These are phyloP conservation scores for Camelina sativa DNA, from an alignment of 345 rosid species.

Conservation along the genomic window DNA sequence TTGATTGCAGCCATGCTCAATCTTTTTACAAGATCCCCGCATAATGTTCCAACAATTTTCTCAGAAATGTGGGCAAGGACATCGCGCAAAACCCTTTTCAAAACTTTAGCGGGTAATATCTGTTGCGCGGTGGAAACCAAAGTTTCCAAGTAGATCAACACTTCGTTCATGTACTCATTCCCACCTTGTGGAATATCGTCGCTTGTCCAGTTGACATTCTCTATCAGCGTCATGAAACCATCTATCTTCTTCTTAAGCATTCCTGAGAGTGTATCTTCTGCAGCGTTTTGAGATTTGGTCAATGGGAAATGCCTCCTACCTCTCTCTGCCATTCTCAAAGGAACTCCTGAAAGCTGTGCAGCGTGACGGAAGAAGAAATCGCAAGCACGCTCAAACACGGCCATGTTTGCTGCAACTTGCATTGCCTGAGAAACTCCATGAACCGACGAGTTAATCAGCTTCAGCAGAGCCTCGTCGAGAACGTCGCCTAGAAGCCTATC, in stretches of 20 bases:
- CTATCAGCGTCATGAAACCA: conserved; percentile 87
- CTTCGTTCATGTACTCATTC: conserved; percentile 95
- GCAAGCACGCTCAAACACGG: conserved; percentile 94
- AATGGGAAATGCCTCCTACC: conserved; percentile 93
- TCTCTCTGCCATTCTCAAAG: conserved; percentile 94
- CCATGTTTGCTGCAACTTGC: conserved; percentile 99
- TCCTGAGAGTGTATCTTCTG: conserved; percentile 90
- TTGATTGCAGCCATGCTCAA: conserved; percentile 75
- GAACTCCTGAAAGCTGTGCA: conserved; percentile 92
- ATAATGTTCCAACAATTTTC: conserved; percentile 67
- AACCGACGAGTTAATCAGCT: conserved; percentile 73
- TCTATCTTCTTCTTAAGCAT: conserved; percentile 87
- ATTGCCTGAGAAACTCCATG: conserved; percentile 95
- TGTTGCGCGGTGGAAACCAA: conserved; percentile 96
- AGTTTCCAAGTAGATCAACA: conserved; percentile 85
- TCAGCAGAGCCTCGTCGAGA: conserved; percentile 82
- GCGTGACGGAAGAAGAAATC: conserved; percentile 96
- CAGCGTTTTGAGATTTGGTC: conserved; percentile 80
- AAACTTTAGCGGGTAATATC: conserved; percentile 80
- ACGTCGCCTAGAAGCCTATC: conserved; percentile 88
- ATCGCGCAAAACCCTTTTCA: conserved; percentile 77
- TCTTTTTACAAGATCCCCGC: conserved; percentile 82
- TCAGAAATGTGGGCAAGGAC: conserved; percentile 90
- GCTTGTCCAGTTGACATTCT: conserved; percentile 97
- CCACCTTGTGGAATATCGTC: conserved; percentile 80